Conservation (phyloP, 495 filamentous ascomycete genomes). For the Evernia prunastri region DNA sequence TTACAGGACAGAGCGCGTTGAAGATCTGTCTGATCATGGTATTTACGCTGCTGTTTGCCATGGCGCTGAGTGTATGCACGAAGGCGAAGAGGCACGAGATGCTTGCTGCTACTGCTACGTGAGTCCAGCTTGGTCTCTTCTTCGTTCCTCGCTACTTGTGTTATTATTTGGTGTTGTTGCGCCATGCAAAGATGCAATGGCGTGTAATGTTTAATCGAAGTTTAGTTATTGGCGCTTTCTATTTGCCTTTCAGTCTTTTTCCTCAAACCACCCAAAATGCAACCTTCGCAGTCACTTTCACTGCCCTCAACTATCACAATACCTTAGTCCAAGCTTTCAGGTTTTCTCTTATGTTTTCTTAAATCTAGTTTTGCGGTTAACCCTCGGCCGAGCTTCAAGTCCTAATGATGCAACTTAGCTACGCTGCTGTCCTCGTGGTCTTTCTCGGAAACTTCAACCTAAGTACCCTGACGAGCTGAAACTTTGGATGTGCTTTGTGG, state of each 20-base stretch:
- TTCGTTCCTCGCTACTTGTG: neutral
- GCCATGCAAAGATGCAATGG: too few relatives aligned
- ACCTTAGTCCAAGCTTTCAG: neutral
- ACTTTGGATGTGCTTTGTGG: too few relatives aligned
- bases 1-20: constrained; percentile 15
- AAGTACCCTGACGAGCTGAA: neutral
- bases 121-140: constrained; percentile 21
- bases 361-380: neutral
- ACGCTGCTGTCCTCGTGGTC: constrained; percentile 25
- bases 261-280: too few relatives aligned
- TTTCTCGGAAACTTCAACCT: constrained; percentile 21
- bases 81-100: constrained; percentile 37
- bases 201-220: too few relatives aligned
- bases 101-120: constrained; percentile 36
- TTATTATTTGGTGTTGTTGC: too few relatives aligned
- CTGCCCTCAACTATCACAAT: too few relatives aligned
- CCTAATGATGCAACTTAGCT: constrained; percentile 18
- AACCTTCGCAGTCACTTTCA: too few relatives aligned
- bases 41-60: constrained; percentile 33
- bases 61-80: constrained; percentile 31
- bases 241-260: constrained; percentile 1
- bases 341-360: neutral
- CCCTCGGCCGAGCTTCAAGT: neutral
- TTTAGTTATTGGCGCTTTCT: neutral
- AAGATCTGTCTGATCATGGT: constrained; percentile 31